Evolutionary conservation across 495 filamentous ascomycete genomes (phyloP), one percentile per base, ranked within the genome.

Genomic region (Glarea lozoyensis): DNA sequence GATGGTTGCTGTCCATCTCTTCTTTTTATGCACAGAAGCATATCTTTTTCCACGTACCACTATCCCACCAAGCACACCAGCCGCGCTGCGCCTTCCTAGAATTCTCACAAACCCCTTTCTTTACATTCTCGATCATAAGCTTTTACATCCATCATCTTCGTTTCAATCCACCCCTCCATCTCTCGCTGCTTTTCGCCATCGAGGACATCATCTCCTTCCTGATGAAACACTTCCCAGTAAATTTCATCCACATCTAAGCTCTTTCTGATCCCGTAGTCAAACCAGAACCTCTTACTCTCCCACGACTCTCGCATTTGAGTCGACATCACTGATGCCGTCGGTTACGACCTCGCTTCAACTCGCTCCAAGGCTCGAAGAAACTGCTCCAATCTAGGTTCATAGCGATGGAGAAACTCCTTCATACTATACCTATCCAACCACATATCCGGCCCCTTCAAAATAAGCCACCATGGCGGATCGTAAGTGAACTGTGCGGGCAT

Each of bases 401-500:
- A 65, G 31, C 54, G 50, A 35, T 45, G 44, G 39, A 60, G 41
- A 42, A 64, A 65, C 23, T 64, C 58, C 32, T 64, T 58, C 42
- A 64, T 60, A 24, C 40, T 42, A 42, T 50, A 37, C 46, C 45
- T 43, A 43, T 61, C 56, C 40, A 63, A 51, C 60, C 59, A 68
- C 48, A 52, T 57, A 40, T 50, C 43, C 18, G 46, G 46, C 38
- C 46, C 42, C 19, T 33, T 20, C 20, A 45, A 36, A 23, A 50
- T 21, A 16, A 53, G 37, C 63, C 62, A 68, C 61, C 59, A 68
- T 37, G 65, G 65, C 38, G 58, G 60, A 43, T 66, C 61, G 43
- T 63, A 63, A 31, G 51, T 44, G 43, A 64, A 70, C 56, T 68
- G 53, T 33, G 59, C 57, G 20, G 66, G 66, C 58, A 63, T 59